Evolutionary conservation across 345 rosid genomes (phyloP).

Genomic region (Eucalyptus caleyi): DNA sequence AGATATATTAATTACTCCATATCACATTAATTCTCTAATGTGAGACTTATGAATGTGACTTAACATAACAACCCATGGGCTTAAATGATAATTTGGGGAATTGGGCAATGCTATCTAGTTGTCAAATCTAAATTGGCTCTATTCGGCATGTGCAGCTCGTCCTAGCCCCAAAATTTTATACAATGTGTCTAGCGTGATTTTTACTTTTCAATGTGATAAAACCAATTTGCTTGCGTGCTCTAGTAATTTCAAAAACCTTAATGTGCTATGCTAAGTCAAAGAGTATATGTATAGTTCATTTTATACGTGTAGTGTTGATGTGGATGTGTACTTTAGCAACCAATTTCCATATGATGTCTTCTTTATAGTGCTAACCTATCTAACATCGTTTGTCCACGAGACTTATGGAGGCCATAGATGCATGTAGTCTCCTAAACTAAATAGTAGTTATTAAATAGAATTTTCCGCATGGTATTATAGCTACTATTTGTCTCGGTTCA

Average conservation of each 20-base stretch:
- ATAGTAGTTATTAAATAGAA: neutral
- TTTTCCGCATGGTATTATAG: neutral
- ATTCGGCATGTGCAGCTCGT: rapidly evolving
- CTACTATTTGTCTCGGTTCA: neutral
- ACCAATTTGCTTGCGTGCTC: neutral
- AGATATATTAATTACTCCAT: neutral
- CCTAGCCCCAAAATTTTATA: neutral
- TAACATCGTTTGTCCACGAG: neutral
- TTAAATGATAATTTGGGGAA: neutral
- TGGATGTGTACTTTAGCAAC: neutral
- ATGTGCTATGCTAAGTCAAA: neutral
- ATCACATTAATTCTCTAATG: neutral
- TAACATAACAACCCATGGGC: neutral
- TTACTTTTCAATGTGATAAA: neutral
- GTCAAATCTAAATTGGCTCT: neutral
- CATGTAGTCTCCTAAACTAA: neutral
- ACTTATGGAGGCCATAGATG: neutral
- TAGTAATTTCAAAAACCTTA: neutral
- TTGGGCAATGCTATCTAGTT: neutral
- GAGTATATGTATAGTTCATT: neutral
- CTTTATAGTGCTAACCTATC: neutral
- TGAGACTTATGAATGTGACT: neutral
- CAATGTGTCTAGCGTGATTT: neutral
- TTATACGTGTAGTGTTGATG: neutral
- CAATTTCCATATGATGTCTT: neutral